phyloP scores from a whole-genome alignment of 306 rosid genomes.

The Neltuma alba region DNA sequence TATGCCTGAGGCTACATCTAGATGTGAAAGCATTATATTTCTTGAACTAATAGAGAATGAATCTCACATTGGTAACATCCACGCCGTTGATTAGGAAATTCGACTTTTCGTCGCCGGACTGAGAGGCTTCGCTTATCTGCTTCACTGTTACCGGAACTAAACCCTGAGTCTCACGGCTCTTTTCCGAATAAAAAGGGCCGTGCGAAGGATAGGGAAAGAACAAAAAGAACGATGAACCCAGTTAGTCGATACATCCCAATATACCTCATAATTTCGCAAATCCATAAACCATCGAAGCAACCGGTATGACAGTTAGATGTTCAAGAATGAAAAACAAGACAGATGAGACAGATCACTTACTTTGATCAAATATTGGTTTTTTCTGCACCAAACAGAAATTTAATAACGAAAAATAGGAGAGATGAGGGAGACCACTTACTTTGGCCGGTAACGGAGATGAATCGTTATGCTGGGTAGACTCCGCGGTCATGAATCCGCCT shows the following conservation, averaged over 20 bases:
- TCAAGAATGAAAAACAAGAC: not conserved
- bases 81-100: conserved; percentile 72
- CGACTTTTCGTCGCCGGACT: conserved; percentile 85
- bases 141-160: conserved; percentile 87
- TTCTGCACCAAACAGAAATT: conserved; percentile 19
- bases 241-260: conserved; percentile 12
- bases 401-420: not conserved
- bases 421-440: conserved; percentile 42
- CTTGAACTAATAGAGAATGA: not conserved
- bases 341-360: not conserved
- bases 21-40: not conserved
- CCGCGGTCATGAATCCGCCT: conserved; percentile 69
- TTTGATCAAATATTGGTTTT: not conserved
- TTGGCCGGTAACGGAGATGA: conserved; percentile 56
- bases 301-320: too few species aligned
- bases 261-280: not conserved
- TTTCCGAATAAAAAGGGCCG: not conserved
- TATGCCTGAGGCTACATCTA: not conserved
- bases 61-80: conserved; percentile 74
- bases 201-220: not conserved
- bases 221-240: not conserved
- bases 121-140: conserved; percentile 83
- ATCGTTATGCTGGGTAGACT: conserved; percentile 55
- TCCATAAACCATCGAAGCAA: not conserved
- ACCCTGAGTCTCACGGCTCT: conserved; percentile 78